Evolutionary conservation across 139 green algal species (phyloP).

Genomic region (Mesotaenium endlicherianum): DNA sequence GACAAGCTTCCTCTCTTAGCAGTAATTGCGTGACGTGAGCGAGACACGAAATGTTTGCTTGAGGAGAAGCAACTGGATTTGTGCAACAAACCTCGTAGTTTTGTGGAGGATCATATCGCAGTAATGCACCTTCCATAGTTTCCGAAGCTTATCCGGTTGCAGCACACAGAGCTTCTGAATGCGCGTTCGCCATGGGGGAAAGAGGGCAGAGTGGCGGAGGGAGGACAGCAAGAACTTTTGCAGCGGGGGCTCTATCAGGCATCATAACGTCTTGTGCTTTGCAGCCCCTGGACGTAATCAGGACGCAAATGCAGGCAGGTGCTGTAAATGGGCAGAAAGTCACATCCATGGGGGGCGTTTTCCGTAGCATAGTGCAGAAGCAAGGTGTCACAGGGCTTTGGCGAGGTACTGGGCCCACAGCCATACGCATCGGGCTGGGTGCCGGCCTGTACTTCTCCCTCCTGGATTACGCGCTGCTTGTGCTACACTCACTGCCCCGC

Average conservation of each 20-base stretch:
- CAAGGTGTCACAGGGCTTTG: conserved; percentile 47
- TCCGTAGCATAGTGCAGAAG: conserved; percentile 18
- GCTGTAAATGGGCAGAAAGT: neutral
- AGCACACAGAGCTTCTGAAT: too few species aligned
- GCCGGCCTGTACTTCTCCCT: conserved; percentile 55
- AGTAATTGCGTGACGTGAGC: too few species aligned
- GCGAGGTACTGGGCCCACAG: conserved; percentile 47
- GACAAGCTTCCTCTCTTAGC: too few species aligned
- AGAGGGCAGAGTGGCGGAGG: too few species aligned
- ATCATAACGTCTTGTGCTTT: conserved; percentile 6
- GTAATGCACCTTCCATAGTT: too few species aligned
- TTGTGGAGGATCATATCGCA: too few species aligned
- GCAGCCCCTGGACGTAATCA: conserved; percentile 41
- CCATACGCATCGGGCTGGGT: conserved; percentile 45
- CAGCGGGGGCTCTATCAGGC: conserved; percentile 2
- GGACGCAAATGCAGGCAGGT: conserved; percentile 28
- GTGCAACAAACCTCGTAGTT: too few species aligned
- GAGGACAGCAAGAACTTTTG: too few species aligned
- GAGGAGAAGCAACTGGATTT: too few species aligned
- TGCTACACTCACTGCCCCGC: neutral
- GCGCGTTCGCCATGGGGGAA: too few species aligned
- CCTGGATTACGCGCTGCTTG: conserved; percentile 34
- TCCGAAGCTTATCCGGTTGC: too few species aligned
- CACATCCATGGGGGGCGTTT: neutral
- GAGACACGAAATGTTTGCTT: too few species aligned